Percentiles rank a stretch among this genome's conserved stretches.
These are phyloP conservation scores for Ceratobasidium sp. DNA, from an alignment of 1,284 basidiomycete genomes.

Conservation along the genomic window DNA sequence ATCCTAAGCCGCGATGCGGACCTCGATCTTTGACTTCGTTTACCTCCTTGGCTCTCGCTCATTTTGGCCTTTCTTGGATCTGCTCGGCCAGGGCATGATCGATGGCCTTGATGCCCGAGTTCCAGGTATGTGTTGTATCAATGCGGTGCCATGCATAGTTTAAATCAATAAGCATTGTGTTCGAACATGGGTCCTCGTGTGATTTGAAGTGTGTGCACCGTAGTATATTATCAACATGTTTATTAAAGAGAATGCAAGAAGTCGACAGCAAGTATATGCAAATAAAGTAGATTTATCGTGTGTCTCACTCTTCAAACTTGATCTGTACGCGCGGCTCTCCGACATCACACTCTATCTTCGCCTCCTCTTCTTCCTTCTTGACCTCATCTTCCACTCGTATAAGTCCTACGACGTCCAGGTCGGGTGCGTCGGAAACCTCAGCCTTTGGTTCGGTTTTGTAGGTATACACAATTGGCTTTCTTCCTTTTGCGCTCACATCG, in stretches of 20 bases:
- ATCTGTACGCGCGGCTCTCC: constrained; percentile 33
- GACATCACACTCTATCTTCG: constrained; percentile 1
- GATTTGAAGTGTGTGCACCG: too few species aligned
- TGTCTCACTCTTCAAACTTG: constrained; percentile 22
- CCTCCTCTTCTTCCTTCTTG: constrained; percentile 25
- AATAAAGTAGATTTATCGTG: constrained; percentile 9
- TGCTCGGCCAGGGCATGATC: not conserved
- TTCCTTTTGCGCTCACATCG: constrained; percentile 40
- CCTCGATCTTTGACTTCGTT: not conserved
- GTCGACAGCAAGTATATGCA: constrained; percentile 27
- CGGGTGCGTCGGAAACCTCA: constrained; percentile 1
- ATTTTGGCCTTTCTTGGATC: not conserved
- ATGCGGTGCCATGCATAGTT: not conserved
- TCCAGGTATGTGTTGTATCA: not conserved
- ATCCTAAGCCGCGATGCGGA: not conserved
- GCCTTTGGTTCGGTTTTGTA: constrained; percentile 33
- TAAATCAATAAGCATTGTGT: constrained; percentile 2
- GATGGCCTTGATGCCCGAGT: not conserved
- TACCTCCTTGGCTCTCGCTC: not conserved
- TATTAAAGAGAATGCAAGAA: not conserved
- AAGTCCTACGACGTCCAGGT: constrained; percentile 6
- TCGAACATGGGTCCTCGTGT: too few species aligned
- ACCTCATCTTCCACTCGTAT: constrained; percentile 11
- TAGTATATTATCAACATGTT: too few species aligned
- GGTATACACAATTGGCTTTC: constrained; percentile 47